Evolutionary conservation across 2,329 filamentous ascomycete genomes (phyloP).

Genomic region (Sporothrix curviconia): DNA sequence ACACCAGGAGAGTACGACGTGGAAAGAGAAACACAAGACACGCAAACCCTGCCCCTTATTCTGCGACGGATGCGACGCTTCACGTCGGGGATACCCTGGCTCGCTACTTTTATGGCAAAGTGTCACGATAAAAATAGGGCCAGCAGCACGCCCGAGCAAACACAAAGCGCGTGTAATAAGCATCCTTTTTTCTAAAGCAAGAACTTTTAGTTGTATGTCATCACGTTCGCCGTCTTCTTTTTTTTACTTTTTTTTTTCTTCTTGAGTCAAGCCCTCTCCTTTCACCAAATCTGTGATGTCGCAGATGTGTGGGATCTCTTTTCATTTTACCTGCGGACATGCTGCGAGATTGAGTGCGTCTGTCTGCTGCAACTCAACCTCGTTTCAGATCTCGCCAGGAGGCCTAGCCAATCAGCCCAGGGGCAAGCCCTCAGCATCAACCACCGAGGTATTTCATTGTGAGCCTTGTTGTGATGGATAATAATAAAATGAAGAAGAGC

Average conservation of each 20-base stretch:
- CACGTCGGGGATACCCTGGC: conserved; percentile 8
- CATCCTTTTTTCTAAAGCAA: too few relatives aligned
- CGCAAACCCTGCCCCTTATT: background rate
- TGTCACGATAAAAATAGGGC: background rate
- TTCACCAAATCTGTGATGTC: background rate
- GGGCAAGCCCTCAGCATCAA: background rate
- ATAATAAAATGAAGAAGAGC: background rate
- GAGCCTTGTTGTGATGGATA: background rate
- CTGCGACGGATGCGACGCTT: conserved; percentile 8
- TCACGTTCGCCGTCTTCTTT: background rate
- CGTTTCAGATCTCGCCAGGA: conserved; percentile 1
- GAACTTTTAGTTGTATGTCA: too few relatives aligned
- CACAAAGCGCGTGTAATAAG: background rate
- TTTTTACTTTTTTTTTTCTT: background rate
- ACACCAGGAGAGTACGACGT: background rate
- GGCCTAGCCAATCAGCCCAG: background rate
- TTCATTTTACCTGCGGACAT: background rate
- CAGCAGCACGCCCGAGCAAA: background rate
- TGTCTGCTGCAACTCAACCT: background rate
- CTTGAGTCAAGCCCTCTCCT: too few relatives aligned
- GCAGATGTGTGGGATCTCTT: conserved; percentile 3
- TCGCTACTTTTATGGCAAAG: background rate
- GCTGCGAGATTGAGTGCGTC: background rate
- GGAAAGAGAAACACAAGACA: background rate
- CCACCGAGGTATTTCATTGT: background rate